Percentiles rank a stretch among this genome's conserved stretches.
These are phyloP conservation scores for Mycena haematopus DNA, from an alignment of 768 basidiomycete species.

Conservation along the genomic window DNA sequence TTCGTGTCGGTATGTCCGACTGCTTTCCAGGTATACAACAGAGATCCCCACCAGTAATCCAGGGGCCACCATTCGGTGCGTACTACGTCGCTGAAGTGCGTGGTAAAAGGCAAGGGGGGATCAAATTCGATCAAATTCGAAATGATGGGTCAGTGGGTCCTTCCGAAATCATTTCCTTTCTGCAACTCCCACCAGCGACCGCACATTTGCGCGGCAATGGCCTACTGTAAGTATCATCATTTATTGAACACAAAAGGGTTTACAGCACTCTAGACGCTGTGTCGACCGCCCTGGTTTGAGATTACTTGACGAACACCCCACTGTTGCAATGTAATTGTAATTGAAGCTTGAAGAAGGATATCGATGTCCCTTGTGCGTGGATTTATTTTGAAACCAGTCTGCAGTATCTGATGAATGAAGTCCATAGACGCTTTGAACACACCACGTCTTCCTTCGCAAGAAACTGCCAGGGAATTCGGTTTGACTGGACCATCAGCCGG, in stretches of 20 bases:
- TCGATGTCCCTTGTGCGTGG: neutral
- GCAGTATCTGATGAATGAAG: neutral
- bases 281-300: neutral
- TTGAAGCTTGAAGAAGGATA: too few species aligned
- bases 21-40: too few species aligned
- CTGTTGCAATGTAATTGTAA: neutral
- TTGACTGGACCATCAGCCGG: neutral
- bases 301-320: neutral
- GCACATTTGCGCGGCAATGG: neutral
- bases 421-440: neutral
- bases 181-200: neutral
- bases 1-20: too few species aligned
- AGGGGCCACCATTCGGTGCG: too few species aligned
- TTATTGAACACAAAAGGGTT: neutral
- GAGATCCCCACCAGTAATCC: too few species aligned
- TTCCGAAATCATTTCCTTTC: neutral
- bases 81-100: too few species aligned
- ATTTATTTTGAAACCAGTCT: neutral
- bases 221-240: neutral
- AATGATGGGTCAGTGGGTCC: too few species aligned
- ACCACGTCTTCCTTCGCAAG: neutral
- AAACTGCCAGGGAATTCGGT: neutral
- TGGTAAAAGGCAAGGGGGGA: too few species aligned
- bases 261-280: neutral
- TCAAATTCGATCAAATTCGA: too few species aligned